Evolutionary conservation across 176 grass and related monocot species (phyloP), one percentile per base, ranked within the genome.

Genomic region (Avena eriantha): DNA sequence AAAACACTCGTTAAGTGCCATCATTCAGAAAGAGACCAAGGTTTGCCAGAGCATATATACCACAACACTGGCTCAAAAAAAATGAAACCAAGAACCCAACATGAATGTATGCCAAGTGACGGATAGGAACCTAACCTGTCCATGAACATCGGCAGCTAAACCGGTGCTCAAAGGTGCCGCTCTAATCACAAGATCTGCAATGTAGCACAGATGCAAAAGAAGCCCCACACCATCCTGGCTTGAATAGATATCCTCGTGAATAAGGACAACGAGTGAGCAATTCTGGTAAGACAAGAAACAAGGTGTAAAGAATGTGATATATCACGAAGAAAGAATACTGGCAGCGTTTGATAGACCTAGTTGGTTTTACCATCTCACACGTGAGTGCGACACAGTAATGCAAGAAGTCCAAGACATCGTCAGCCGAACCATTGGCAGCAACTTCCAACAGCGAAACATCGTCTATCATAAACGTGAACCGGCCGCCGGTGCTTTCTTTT

Each of bases 101-200:
- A 41, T 41, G 0, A 41, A 41, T 41, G 13, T 26, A 74, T 18
- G 47, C 1, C 8, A 26, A 31, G 46, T 31, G 50, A 19, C 29
- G 34, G 79, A 46, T 29, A 70, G 66, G 56, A 82, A 66, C 0
- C 63, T 71, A 83, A 99, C 94, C 90, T 99, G 92, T 86, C 92
- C 97, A 87, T 99, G 92, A 53, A 99, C 97, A 87, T 96, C 97
- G 81, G 87, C 85, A 83, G 97, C 90, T 58, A 99, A 90, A 84
- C 94, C 94, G 22, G 92, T 99, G 76, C 77, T 89, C 87, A 96
- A 70, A 65, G 94, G 92, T 58, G 84, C 93, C 16, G 77, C 67
- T 73, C 88, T 96, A 76, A 99, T 88, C 80, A 91, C 80, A 81
- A 93, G 83, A 79, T 97, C 92, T 1, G 94, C 91, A 64, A 93